Conservation (phyloP, 345 rosid species). For the Pelargonium nanum region DNA sequence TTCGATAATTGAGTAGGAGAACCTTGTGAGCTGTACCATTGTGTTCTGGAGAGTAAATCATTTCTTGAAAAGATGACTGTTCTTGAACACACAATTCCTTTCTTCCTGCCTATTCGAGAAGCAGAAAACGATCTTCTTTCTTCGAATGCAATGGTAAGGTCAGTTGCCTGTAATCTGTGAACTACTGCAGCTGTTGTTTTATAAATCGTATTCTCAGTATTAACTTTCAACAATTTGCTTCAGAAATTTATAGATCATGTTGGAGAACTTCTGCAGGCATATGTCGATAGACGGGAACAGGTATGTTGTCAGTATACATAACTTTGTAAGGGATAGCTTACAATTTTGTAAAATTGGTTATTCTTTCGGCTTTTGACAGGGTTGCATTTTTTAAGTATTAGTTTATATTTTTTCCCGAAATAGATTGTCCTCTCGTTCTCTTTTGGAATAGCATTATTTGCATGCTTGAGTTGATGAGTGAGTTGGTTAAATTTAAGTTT, state of each 20-base stretch:
- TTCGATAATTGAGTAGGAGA: slow-evolving; percentile 45
- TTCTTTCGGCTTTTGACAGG: no score
- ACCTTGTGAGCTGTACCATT: slow-evolving; percentile 71
- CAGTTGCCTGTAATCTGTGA: slow-evolving; percentile 17
- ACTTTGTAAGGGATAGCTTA: background rate
- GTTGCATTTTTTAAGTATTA: no score
- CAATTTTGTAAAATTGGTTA: no score
- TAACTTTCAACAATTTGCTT: slow-evolving; percentile 16
- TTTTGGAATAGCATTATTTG: background rate
- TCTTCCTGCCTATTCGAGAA: slow-evolving; percentile 80
- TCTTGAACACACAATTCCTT: slow-evolving; percentile 87
- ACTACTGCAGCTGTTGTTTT: slow-evolving; percentile 3
- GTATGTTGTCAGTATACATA: slow-evolving; percentile 26
- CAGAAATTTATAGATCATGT: slow-evolving; percentile 88
- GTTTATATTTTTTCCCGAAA: no score
- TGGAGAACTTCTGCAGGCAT: slow-evolving; percentile 84
- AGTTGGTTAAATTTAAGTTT: no score
- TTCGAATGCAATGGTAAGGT: slow-evolving; percentile 77
- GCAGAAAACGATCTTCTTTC: slow-evolving; percentile 84
- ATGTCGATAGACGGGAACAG: slow-evolving; percentile 92
- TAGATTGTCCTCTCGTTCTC: background rate
- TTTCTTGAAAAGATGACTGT: slow-evolving; percentile 93
- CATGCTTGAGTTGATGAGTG: no score
- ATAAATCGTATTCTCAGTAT: slow-evolving; percentile 6
- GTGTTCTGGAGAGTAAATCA: slow-evolving; percentile 89